Percentiles rank a stretch among this genome's conserved stretches.
Conservation (phyloP, 2,329 filamentous ascomycete genomes). For the Exophiala lecanii-corni region DNA sequence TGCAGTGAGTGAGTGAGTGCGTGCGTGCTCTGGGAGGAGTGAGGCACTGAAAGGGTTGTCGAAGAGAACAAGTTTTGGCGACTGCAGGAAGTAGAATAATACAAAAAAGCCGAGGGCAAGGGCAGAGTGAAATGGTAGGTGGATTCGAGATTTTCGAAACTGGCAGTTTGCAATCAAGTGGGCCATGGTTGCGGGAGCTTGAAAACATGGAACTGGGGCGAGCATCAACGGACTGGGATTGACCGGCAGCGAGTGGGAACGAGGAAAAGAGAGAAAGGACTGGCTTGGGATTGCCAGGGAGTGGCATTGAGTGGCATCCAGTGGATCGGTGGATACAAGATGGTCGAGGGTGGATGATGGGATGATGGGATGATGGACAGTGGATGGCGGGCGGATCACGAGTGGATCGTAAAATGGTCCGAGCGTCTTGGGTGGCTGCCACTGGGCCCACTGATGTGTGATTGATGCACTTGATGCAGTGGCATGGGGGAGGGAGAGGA, state of each 20-base stretch:
- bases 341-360: not conserved
- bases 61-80: constrained; percentile 26
- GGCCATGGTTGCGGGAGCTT: constrained; percentile 18
- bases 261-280: too few species aligned
- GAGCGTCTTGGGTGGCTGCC: not conserved
- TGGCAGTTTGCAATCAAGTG: constrained; percentile 16
- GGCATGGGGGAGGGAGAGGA: not conserved
- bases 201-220: constrained; percentile 3
- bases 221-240: constrained; percentile 1
- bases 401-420: constrained; percentile 2
- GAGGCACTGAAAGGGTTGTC: constrained; percentile 5
- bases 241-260: constrained; percentile 4
- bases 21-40: too few species aligned
- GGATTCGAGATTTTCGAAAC: constrained; percentile 8
- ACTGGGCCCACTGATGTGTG: too few species aligned
- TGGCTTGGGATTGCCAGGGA: too few species aligned
- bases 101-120: constrained; percentile 17
- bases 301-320: too few species aligned
- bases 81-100: constrained; percentile 18
- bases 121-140: constrained; percentile 7
- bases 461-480: too few species aligned
- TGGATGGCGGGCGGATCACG: constrained; percentile 2
- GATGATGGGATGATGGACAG: too few species aligned
- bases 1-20: too few species aligned
- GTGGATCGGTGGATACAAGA: not conserved